Base-by-base conservation (phyloP, 2,329 filamentous ascomycete species). In the Diaporthe vaccinii region DNA sequence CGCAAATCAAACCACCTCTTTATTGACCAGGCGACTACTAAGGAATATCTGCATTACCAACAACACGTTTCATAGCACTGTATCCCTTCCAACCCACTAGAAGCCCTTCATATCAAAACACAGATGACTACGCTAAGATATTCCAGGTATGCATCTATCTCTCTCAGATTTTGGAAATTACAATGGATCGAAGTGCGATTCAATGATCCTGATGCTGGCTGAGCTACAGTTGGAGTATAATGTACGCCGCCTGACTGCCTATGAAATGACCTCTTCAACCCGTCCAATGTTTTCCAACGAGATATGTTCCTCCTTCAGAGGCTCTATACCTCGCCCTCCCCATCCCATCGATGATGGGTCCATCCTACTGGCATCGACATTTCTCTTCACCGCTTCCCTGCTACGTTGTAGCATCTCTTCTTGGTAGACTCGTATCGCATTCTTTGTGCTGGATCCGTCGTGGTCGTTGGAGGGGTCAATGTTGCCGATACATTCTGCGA, bases 261-360 rank as follows among this genome's bases (percentile, higher is more conserved):
- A 31, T 17, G 39, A 39, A 25, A 17, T 10, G 6, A 7, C 15
- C 15, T 28, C 46, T 20, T 31, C 17, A 1, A 34, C 17, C 22
- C 61, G 25, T 6, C 41, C 41, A 17, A 65, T 49, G 2, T 8
- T 49, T n/a, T 49, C 41, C 17, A 65, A 28, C 8, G 61, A 65
- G 20, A 65, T 65, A 9, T 9, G 8, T 20, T 65, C 41, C 61
- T 49, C 25, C 9, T 49, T 25, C 25, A 65, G 17, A 14, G 28
- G 61, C 25, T 65, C 41, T 10, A 65, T 10, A 2, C 25, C 36
- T 65, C 61, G 61, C 49, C 61, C 61, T n/a, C 61, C 61, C 61
- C 61, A 65, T 8, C 61, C 61, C 41, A 65, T 65, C 15, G 61
- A 34, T 9, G 25, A 34, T 15, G 41, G 15, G 9, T 65, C 28